Conservation (phyloP, 2,329 filamentous ascomycete species). For the Trichoderma cornu-damae region DNA sequence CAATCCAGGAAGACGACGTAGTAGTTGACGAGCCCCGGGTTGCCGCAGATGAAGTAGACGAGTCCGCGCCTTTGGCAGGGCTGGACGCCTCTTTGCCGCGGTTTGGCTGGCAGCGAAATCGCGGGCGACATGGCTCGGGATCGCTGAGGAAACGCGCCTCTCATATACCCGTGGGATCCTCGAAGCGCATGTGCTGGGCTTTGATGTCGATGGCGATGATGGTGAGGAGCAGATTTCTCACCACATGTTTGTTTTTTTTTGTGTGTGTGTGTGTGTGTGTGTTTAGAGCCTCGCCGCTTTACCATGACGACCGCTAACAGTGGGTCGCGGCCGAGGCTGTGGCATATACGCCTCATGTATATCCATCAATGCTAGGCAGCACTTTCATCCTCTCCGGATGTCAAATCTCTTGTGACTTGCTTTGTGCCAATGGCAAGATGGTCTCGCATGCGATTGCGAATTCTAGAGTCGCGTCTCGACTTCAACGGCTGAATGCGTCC, state of each 20-base stretch:
- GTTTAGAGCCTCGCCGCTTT: neutral
- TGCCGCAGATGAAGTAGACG: constrained; percentile 70
- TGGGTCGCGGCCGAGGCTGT: constrained; percentile 1
- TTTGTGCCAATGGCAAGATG: too few relatives aligned
- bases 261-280: too few relatives aligned
- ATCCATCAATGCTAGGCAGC: too few relatives aligned
- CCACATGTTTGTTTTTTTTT: too few relatives aligned
- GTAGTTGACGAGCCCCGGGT: constrained; percentile 70
- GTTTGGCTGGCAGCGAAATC: constrained; percentile 31
- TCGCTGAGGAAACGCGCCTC: neutral
- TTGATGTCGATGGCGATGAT: neutral
- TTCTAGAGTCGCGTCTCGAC: too few relatives aligned
- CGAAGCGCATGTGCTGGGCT: too few relatives aligned
- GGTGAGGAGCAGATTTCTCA: neutral
- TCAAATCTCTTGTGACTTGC: too few relatives aligned
- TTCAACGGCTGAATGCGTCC: too few relatives aligned
- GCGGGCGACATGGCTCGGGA: constrained; percentile 23
- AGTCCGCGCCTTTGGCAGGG: constrained; percentile 38
- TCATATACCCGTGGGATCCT: neutral
- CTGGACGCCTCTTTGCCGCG: constrained; percentile 16
- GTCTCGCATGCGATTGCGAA: too few relatives aligned
- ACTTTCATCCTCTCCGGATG: too few relatives aligned
- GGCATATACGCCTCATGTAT: too few relatives aligned
- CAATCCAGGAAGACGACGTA: constrained; percentile 62
- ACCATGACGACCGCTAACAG: neutral